Percentiles rank a stretch among this genome's conserved stretches.
Evolutionary conservation across 352 stramenopile species (phyloP).

Genomic region (Phytophthora tentaculata): DNA sequence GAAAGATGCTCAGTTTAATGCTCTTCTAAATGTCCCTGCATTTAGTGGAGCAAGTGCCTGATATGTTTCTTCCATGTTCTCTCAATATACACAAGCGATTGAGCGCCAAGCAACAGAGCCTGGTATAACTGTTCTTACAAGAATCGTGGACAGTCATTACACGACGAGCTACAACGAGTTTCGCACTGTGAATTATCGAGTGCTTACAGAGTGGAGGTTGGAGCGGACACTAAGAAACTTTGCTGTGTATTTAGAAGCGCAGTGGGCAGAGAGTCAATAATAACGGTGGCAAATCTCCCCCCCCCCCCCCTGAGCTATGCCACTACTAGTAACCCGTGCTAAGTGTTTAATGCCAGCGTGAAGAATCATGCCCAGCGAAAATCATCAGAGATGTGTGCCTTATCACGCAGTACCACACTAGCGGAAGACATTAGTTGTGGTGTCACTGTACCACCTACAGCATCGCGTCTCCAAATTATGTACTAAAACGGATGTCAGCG

Average conservation of each 20-base stretch:
- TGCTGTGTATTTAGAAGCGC: not conserved
- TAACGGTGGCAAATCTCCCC: not conserved
- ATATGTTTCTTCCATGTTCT: slow-evolving; percentile 4
- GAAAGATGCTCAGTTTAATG: slow-evolving; percentile 8
- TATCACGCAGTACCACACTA: not conserved
- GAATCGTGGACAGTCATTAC: slow-evolving; percentile 14
- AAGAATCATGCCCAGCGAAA: not conserved
- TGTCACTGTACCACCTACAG: not conserved
- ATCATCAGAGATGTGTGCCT: not conserved
- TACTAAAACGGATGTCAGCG: not conserved
- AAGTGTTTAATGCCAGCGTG: not conserved
- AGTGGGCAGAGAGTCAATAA: not conserved
- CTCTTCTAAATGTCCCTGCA: not conserved
- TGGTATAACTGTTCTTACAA: slow-evolving; percentile 1
- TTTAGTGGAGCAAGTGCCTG: slow-evolving; percentile 7
- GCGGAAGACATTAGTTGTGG: not conserved
- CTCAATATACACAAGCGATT: slow-evolving; percentile 14
- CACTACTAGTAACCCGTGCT: not conserved
- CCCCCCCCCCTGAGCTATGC: not conserved
- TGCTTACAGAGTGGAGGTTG: not conserved
- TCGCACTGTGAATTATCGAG: not conserved
- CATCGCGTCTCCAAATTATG: not conserved
- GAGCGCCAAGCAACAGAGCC: not conserved
- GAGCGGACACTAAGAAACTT: not conserved
- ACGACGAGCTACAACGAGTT: not conserved